phyloP scores from a whole-genome alignment of 768 basidiomycete species.

The Pluteus cervinus region DNA sequence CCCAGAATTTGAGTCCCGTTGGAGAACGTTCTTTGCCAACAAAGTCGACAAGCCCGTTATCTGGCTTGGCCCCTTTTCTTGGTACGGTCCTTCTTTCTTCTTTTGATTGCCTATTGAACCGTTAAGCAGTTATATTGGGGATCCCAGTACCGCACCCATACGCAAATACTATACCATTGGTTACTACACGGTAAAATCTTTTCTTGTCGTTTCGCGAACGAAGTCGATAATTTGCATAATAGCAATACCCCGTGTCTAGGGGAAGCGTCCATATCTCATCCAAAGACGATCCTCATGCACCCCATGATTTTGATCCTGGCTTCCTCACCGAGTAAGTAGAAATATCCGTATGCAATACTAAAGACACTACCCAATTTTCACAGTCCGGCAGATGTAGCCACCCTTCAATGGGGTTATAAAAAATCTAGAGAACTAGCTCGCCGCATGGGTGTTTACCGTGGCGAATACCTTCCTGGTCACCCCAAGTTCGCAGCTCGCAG shows the following conservation, averaged over 20 bases:
- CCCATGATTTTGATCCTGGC: constrained; percentile 38
- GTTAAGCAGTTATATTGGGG: constrained; percentile 10
- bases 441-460: constrained; percentile 41
- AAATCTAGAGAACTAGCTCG: constrained; percentile 46
- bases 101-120: constrained; percentile 1
- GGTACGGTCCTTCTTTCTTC: constrained; percentile 24
- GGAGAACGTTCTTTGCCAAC: constrained; percentile 43
- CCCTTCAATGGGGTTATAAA: constrained; percentile 50
- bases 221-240: too few relatives aligned
- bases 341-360: not conserved
- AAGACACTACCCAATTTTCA: not conserved
- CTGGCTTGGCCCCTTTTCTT: constrained; percentile 32
- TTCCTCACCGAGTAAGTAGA: constrained; percentile 36
- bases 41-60: constrained; percentile 53
- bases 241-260: constrained; percentile 41
- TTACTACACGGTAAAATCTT: constrained; percentile 14
- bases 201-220: too few relatives aligned
- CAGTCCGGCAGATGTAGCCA: constrained; percentile 38
- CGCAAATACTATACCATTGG: constrained; percentile 20
- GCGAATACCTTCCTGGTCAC: constrained; percentile 28
- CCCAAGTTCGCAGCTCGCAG: constrained; percentile 31
- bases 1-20: constrained; percentile 39
- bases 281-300: constrained; percentile 31
- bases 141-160: constrained; percentile 12
- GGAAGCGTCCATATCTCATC: constrained; percentile 46